A percentile compares a stretch with the other conserved stretches of the same genome.
Evolutionary conservation across 495 filamentous ascomycete species (phyloP).

Genomic region (Trichoderma reesei): DNA sequence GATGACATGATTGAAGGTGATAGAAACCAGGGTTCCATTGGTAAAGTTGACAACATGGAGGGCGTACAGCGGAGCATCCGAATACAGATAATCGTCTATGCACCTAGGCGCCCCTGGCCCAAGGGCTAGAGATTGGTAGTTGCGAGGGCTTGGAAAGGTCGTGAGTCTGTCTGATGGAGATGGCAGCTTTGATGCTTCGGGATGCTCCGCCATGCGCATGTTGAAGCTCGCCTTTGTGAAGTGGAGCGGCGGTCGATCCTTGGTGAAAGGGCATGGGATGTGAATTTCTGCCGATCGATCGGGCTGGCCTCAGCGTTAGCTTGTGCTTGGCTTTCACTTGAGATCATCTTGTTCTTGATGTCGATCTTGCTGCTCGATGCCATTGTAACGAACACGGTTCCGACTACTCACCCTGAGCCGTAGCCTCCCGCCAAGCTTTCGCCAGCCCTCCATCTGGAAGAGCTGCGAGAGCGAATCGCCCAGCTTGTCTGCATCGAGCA

Average conservation of each 20-base stretch:
- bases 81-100: constrained; percentile 32
- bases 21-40: constrained; percentile 37
- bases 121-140: constrained; percentile 18
- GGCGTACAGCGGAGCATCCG: constrained; percentile 33
- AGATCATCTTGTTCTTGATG: too few relatives aligned
- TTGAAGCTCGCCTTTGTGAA: constrained; percentile 24
- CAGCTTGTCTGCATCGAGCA: constrained; percentile 31
- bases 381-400: neutral
- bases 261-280: constrained; percentile 27
- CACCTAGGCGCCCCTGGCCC: constrained; percentile 21
- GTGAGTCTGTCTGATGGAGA: constrained; percentile 17
- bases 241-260: constrained; percentile 24
- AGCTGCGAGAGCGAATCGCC: constrained; percentile 24
- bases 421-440: constrained; percentile 33
- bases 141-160: constrained; percentile 23
- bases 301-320: neutral
- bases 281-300: constrained; percentile 9
- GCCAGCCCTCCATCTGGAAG: constrained; percentile 27
- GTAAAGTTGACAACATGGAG: constrained; percentile 39
- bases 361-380: neutral
- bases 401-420: constrained; percentile 25
- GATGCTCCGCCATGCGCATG: constrained; percentile 23
- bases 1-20: constrained; percentile 38
- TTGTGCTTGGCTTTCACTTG: too few relatives aligned
- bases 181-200: constrained; percentile 22